These are phyloP conservation scores for Exsudoporus frostii DNA, from an alignment of 768 basidiomycete genomes.

Conservation along the genomic window DNA sequence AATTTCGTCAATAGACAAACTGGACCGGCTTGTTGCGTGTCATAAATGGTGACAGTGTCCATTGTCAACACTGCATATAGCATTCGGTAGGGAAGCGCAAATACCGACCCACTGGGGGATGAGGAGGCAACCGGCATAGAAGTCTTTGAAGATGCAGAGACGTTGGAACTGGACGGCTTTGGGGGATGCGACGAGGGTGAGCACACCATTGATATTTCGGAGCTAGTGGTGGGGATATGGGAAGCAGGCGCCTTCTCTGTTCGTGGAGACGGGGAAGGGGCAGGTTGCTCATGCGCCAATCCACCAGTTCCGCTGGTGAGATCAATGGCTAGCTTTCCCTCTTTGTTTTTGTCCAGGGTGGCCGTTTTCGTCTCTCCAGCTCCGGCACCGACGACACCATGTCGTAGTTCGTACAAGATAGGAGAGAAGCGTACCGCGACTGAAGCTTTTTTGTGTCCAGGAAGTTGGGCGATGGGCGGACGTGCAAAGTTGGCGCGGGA, in stretches of 20 bases:
- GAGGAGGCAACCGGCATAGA: constrained; percentile 36
- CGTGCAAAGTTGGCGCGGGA: constrained; percentile 91
- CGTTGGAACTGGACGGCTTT: constrained; percentile 13
- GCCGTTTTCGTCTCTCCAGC: constrained; percentile 50
- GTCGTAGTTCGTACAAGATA: constrained; percentile 85
- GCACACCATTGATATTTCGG: constrained; percentile 2
- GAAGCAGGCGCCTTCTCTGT: constrained; percentile 18
- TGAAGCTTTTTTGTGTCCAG: constrained; percentile 94
- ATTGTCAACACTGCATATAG: constrained; percentile 94
- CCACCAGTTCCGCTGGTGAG: constrained; percentile 38
- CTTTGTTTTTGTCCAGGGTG: constrained; percentile 63
- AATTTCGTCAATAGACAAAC: constrained; percentile 89
- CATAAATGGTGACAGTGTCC: constrained; percentile 93
- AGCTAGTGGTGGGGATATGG: neutral
- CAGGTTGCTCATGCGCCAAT: constrained; percentile 7
- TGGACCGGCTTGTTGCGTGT: constrained; percentile 93
- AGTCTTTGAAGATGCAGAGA: constrained; percentile 21
- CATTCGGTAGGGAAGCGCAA: constrained; percentile 91
- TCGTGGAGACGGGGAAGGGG: constrained; percentile 10
- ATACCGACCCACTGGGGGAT: constrained; percentile 59
- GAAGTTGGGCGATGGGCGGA: constrained; percentile 90
- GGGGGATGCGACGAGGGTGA: constrained; percentile 14
- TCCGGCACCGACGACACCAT: constrained; percentile 42
- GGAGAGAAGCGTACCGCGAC: constrained; percentile 95
- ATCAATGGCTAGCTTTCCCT: constrained; percentile 61